Conservation (phyloP, 2,329 filamentous ascomycete species). For the Rhinocladiella similis region DNA sequence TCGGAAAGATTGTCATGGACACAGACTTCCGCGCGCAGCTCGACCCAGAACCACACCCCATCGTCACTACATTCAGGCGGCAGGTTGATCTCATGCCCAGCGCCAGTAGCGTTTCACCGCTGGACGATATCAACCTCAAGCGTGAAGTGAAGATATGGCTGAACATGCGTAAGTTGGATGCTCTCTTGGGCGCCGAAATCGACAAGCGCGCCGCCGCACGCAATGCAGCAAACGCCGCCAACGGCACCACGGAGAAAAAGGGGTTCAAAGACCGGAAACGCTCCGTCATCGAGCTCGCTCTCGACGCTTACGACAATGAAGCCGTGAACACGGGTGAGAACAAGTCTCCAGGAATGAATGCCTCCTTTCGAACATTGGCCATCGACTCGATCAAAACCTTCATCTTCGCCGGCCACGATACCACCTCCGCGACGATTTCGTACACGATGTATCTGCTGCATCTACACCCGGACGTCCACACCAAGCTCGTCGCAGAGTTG, state of each 20-base stretch:
- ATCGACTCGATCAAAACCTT: slow-evolving; percentile 34
- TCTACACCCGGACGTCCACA: slow-evolving; percentile 35
- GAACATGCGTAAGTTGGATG: slow-evolving; percentile 25
- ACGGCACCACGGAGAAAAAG: slow-evolving; percentile 5
- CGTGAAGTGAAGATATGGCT: slow-evolving; percentile 19
- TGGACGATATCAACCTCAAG: slow-evolving; percentile 15
- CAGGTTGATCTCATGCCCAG: slow-evolving; percentile 25
- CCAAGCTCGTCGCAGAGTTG: slow-evolving; percentile 49
- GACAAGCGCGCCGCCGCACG: slow-evolving; percentile 19
- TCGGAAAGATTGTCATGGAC: slow-evolving; percentile 31
- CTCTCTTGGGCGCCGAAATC: slow-evolving; percentile 22
- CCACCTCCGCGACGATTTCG: slow-evolving; percentile 24
- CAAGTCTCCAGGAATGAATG: background rate
- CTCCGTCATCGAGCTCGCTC: slow-evolving; percentile 27
- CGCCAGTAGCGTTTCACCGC: slow-evolving; percentile 5
- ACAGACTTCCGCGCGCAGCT: slow-evolving; percentile 30
- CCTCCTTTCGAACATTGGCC: slow-evolving; percentile 14
- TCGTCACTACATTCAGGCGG: slow-evolving; percentile 29
- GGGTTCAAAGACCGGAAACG: slow-evolving; percentile 16
- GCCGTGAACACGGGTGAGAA: background rate
- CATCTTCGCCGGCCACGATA: slow-evolving; percentile 34
- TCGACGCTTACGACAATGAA: slow-evolving; percentile 28
- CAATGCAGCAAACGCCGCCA: background rate
- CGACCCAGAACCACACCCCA: slow-evolving; percentile 22
- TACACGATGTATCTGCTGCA: slow-evolving; percentile 44